Evolutionary conservation across 352 stramenopile genomes (phyloP).

Genomic region (Pythium phragmitis): DNA sequence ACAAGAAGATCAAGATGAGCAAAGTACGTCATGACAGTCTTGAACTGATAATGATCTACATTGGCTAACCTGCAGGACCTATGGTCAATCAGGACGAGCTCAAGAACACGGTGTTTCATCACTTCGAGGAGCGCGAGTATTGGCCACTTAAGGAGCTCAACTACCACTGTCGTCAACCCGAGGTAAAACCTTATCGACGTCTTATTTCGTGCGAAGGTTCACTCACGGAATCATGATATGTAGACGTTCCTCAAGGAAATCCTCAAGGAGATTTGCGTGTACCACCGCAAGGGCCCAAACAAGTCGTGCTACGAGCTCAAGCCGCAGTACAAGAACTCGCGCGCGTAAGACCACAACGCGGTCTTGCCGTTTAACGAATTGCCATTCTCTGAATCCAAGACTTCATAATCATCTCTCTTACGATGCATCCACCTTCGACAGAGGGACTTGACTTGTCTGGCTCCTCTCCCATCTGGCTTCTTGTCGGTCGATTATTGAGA

Average conservation of each 20-base stretch:
- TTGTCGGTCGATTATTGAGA: neutral
- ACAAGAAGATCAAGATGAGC: conserved; percentile 92
- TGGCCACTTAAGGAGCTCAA: conserved; percentile 90
- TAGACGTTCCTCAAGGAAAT: conserved; percentile 88
- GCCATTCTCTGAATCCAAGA: conserved; percentile 29
- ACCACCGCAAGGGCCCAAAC: conserved; percentile 87
- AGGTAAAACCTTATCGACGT: conserved; percentile 39
- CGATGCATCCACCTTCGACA: neutral
- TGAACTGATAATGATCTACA: neutral
- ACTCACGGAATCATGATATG: neutral
- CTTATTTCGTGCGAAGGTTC: neutral
- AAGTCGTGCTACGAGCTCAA: conserved; percentile 91
- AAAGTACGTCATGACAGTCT: conserved; percentile 39
- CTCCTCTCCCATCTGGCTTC: conserved; percentile 16
- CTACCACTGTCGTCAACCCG: conserved; percentile 84
- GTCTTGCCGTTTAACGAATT: conserved; percentile 21
- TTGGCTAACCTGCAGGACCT: neutral
- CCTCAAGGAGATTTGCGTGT: conserved; percentile 88
- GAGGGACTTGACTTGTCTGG: neutral
- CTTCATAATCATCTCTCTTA: neutral
- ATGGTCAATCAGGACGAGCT: conserved; percentile 63
- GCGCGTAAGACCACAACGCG: conserved; percentile 12
- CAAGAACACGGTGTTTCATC: conserved; percentile 86
- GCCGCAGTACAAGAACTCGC: conserved; percentile 82
- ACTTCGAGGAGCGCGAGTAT: conserved; percentile 86